Percentiles rank a stretch among this genome's conserved stretches.
Evolutionary conservation across 1,284 basidiomycete species (phyloP).

Genomic region (Inonotus hispidus): DNA sequence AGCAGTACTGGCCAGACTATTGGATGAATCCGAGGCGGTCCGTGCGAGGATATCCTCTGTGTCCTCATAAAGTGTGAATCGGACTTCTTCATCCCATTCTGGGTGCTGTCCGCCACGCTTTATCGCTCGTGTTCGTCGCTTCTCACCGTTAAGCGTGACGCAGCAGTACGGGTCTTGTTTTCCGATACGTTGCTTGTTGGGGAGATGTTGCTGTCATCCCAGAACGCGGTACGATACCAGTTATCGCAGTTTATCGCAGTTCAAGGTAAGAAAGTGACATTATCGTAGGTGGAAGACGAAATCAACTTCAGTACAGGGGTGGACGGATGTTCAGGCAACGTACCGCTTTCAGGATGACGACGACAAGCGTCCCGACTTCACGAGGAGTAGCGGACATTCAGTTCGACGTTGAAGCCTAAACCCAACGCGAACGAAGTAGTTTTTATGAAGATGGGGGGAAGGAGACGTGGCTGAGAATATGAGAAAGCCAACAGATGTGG

Average conservation of each 20-base stretch:
- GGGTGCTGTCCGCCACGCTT: conserved; percentile 97
- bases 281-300: no score
- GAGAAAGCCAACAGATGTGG: neutral
- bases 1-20: conserved; percentile 24
- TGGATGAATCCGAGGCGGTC: conserved; percentile 36
- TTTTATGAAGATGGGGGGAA: neutral
- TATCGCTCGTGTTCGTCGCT: conserved; percentile 82
- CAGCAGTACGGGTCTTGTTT: conserved; percentile 98
- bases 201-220: conserved; percentile 71
- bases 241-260: no score
- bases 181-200: conserved; percentile 91
- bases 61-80: conserved; percentile 88
- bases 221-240: neutral
- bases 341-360: conserved; percentile 94
- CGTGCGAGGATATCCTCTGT: conserved; percentile 57
- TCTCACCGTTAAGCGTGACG: conserved; percentile 74
- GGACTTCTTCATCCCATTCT: conserved; percentile 97
- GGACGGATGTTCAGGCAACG: conserved; percentile 31
- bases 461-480: neutral
- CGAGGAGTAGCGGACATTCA: conserved; percentile 53
- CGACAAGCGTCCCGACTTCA: conserved; percentile 91
- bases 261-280: no score
- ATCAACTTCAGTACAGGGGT: conserved; percentile 20
- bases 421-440: neutral
- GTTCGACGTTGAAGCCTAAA: conserved; percentile 1